phyloP scores from a whole-genome alignment of 495 filamentous ascomycete species.

The Penicillium lividum region DNA sequence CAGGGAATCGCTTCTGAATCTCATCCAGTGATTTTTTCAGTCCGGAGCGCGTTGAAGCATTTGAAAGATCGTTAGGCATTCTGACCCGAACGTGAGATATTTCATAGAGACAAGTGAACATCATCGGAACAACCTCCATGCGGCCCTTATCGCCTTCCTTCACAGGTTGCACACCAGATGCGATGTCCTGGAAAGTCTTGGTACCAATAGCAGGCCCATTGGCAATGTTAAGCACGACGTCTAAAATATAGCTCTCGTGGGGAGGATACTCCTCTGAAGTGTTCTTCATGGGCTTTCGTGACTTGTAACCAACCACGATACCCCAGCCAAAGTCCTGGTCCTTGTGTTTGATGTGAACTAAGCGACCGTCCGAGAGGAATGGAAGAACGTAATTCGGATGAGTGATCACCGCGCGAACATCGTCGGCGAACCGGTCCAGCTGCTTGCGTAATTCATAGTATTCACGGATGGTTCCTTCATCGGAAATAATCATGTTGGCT shows the following conservation, averaged over 20 bases:
- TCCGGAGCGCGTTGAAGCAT: conserved; percentile 58
- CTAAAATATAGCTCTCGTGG: conserved; percentile 75
- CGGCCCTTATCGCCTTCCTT: conserved; percentile 64
- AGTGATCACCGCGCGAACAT: conserved; percentile 84
- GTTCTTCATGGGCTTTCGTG: conserved; percentile 59
- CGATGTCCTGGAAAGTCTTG: conserved; percentile 60
- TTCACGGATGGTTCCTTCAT: conserved; percentile 86
- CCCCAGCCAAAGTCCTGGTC: conserved; percentile 92
- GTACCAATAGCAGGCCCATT: conserved; percentile 57
- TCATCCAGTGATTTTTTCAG: conserved; percentile 72
- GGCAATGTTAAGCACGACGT: conserved; percentile 77
- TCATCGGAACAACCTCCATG: conserved; percentile 83
- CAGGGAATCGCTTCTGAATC: conserved; percentile 82
- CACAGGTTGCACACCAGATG: conserved; percentile 62
- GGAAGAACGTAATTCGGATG: conserved; percentile 81
- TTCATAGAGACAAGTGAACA: conserved; percentile 77
- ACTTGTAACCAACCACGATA: conserved; percentile 69
- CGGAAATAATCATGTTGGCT: conserved; percentile 70
- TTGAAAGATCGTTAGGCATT: conserved; percentile 71
- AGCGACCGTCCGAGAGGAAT: conserved; percentile 77
- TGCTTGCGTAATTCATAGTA: conserved; percentile 87
- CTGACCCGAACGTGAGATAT: conserved; percentile 78
- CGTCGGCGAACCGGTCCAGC: conserved; percentile 74
- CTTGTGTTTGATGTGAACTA: conserved; percentile 79
- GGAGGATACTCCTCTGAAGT: conserved; percentile 64